Conservation (phyloP, 2,329 filamentous ascomycete genomes). For the Cytospora leucostoma region DNA sequence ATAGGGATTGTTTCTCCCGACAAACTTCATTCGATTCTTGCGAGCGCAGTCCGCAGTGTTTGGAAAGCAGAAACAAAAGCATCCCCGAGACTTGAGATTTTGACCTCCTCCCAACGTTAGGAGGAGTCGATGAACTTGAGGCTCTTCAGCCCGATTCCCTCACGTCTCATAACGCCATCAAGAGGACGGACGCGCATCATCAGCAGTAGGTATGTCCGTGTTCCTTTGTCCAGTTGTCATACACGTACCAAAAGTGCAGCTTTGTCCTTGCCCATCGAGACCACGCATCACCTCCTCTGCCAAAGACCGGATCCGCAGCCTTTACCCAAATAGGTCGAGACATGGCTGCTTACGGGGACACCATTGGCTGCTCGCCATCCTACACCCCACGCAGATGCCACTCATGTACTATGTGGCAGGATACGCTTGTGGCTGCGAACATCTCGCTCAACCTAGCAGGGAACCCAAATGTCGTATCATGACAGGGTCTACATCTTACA, state of each 20-base stretch:
- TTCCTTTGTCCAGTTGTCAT: background rate
- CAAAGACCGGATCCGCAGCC: background rate
- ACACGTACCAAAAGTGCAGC: background rate
- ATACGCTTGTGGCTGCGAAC: background rate
- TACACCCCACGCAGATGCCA: background rate
- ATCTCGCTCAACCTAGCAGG: background rate
- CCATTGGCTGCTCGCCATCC: background rate
- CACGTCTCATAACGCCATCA: background rate
- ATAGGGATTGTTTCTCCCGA: background rate
- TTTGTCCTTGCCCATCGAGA: background rate
- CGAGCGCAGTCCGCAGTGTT: background rate
- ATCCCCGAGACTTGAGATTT: background rate
- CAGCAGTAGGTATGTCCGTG: background rate
- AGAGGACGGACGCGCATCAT: background rate
- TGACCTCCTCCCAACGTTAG: background rate
- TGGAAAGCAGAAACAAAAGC: background rate
- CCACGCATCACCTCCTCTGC: background rate
- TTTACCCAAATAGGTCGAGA: background rate
- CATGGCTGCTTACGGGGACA: conserved; percentile 7
- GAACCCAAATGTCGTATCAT: too few relatives aligned
- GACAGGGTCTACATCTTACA: too few relatives aligned
- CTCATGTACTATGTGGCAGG: background rate
- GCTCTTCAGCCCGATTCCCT: background rate
- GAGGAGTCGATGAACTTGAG: background rate
- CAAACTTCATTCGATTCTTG: background rate